Conservation (phyloP, 306 rosid genomes). For the Luffa aegyptiaca region DNA sequence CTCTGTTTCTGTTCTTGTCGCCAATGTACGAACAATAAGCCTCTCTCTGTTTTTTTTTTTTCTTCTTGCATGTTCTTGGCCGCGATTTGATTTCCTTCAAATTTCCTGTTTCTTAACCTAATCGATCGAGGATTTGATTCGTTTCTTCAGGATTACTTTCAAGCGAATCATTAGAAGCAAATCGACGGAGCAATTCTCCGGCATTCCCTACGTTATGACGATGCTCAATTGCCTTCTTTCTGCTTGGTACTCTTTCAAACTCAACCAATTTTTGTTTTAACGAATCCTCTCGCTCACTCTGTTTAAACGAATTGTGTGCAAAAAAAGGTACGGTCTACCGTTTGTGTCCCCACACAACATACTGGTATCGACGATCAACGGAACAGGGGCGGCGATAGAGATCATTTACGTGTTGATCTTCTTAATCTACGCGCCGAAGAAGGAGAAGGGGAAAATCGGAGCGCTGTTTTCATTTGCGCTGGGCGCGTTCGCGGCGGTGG, state of each 20-base stretch:
- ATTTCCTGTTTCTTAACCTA: neutral
- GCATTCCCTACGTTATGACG: conserved; percentile 89
- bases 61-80: neutral
- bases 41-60: neutral
- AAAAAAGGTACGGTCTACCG: conserved; percentile 76
- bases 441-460: conserved; percentile 44
- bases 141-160: conserved; percentile 57
- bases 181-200: conserved; percentile 72
- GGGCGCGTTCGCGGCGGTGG: conserved; percentile 39
- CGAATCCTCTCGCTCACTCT: too few species aligned
- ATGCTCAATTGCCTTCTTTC: conserved; percentile 80
- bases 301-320: neutral
- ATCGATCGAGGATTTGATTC: neutral
- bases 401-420: conserved; percentile 51
- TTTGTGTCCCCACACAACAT: conserved; percentile 76
- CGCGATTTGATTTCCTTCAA: neutral
- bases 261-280: too few species aligned
- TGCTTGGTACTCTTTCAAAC: conserved; percentile 43
- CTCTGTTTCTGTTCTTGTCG: conserved; percentile 87
- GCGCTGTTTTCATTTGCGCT: conserved; percentile 38
- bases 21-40: conserved; percentile 44
- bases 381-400: conserved; percentile 65
- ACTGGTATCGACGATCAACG: conserved; percentile 66
- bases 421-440: conserved; percentile 38
- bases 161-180: conserved; percentile 48